These are phyloP conservation scores for Lichenothelia convexa DNA, from an alignment of 495 filamentous ascomycete species.

Conservation along the genomic window DNA sequence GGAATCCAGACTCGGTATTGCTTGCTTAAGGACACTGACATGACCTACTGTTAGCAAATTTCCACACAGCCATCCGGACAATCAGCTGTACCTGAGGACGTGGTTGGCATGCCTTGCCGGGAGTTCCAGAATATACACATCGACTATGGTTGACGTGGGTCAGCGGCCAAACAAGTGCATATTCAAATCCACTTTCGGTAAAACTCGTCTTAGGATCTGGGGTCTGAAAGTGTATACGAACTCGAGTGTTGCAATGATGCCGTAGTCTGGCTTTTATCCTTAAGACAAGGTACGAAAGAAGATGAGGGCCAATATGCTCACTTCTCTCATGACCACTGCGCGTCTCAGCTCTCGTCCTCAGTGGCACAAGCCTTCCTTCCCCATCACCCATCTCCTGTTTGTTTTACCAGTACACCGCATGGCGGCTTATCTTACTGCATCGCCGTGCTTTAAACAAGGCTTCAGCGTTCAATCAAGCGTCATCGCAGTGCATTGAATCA, in stretches of 20 bases:
- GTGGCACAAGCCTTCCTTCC: constrained; percentile 1
- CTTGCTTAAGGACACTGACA: constrained; percentile 26
- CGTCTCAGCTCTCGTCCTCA: not conserved
- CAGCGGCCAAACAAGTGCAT: no score
- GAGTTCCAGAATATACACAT: constrained; percentile 1
- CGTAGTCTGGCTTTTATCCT: not conserved
- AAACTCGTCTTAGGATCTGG: no score
- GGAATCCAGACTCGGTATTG: constrained; percentile 36
- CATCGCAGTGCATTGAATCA: no score
- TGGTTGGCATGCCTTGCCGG: not conserved
- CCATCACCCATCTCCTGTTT: no score
- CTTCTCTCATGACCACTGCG: not conserved
- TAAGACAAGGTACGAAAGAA: not conserved
- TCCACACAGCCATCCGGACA: not conserved
- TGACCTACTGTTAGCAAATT: not conserved
- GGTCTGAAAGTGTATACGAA: no score
- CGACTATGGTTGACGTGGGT: no score
- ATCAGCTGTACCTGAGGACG: not conserved
- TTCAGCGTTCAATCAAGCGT: no score
- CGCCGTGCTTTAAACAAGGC: no score
- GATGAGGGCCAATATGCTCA: no score
- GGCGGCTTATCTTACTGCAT: no score
- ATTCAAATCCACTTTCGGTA: no score
- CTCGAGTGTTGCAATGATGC: not conserved
- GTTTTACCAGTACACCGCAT: no score